A percentile compares a stretch with the other conserved stretches of the same genome.
Evolutionary conservation across 225 moss, liverwort and hornwort species (phyloP).

Genomic region (Marchantia paleacea): DNA sequence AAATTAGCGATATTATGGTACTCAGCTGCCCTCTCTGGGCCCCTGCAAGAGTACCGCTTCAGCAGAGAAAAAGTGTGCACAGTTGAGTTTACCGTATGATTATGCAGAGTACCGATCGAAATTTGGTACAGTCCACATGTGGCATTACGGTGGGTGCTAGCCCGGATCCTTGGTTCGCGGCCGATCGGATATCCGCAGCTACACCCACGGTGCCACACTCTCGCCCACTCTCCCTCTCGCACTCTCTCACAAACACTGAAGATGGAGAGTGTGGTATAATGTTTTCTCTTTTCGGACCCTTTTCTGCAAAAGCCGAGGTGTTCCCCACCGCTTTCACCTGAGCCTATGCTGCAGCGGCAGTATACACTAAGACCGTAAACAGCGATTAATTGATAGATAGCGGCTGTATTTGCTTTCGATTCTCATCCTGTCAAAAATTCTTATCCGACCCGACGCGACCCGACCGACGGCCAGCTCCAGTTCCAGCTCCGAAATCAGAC

Average conservation of each 20-base stretch:
- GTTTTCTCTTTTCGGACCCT: neutral
- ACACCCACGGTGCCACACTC: neutral
- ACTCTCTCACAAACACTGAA: neutral
- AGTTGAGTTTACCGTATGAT: constrained; percentile 10
- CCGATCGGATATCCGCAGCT: constrained; percentile 12
- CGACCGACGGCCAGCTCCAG: too few species aligned
- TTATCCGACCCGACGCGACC: too few species aligned
- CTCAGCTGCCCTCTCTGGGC: neutral
- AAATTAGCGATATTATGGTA: constrained; percentile 14
- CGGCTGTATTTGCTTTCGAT: neutral
- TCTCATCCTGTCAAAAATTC: neutral
- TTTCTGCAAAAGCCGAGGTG: neutral
- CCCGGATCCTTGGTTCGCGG: constrained; percentile 6
- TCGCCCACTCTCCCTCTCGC: neutral
- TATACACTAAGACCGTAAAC: neutral
- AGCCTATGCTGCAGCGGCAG: neutral
- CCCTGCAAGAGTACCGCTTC: neutral
- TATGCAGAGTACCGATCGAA: constrained; percentile 1
- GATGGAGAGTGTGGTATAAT: neutral
- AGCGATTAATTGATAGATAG: neutral
- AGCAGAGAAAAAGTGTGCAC: neutral
- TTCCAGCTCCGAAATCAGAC: neutral
- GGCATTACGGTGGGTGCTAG: constrained; percentile 4
- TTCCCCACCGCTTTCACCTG: neutral
- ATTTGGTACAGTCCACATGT: neutral